phyloP scores from a whole-genome alignment of 176 grass and related monocot genomes.

The bread wheat (Triticum aestivum) region DNA sequence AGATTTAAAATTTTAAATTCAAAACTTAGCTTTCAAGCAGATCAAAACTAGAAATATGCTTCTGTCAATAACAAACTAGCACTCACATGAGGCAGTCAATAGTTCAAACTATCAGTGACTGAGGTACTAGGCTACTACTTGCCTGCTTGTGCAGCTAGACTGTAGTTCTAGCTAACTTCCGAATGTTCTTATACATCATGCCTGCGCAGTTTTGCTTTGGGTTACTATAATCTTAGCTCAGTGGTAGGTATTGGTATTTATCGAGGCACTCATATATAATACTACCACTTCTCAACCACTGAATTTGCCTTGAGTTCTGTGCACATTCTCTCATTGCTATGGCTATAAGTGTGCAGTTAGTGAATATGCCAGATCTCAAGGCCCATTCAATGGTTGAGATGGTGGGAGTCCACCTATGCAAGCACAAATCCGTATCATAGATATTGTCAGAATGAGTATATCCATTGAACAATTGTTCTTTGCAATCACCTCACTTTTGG shows the following conservation, averaged over 20 bases:
- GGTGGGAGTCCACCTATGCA: background rate
- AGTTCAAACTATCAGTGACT: background rate
- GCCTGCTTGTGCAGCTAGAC: constrained; percentile 4
- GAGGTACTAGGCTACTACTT: constrained; percentile 10
- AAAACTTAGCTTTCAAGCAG: background rate
- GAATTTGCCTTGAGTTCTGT: background rate
- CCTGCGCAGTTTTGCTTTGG: background rate
- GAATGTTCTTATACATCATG: constrained; percentile 1
- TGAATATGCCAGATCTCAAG: background rate
- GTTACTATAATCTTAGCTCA: background rate
- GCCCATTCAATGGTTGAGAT: background rate
- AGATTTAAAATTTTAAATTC: background rate
- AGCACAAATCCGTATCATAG: background rate
- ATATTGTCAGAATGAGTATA: constrained; percentile 5
- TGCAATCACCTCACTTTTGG: background rate
- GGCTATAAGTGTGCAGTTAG: background rate
- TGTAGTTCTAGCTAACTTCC: background rate
- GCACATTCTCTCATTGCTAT: background rate
- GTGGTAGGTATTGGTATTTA: background rate
- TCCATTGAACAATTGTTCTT: background rate
- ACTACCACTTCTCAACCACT: background rate
- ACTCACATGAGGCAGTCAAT: background rate
- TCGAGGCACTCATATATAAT: background rate
- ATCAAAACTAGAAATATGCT: background rate
- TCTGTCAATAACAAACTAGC: background rate